Percentiles rank a stretch among this genome's conserved stretches.
These are phyloP conservation scores for Bretziella fagacearum DNA, from an alignment of 2,329 filamentous ascomycete genomes.

Conservation along the genomic window DNA sequence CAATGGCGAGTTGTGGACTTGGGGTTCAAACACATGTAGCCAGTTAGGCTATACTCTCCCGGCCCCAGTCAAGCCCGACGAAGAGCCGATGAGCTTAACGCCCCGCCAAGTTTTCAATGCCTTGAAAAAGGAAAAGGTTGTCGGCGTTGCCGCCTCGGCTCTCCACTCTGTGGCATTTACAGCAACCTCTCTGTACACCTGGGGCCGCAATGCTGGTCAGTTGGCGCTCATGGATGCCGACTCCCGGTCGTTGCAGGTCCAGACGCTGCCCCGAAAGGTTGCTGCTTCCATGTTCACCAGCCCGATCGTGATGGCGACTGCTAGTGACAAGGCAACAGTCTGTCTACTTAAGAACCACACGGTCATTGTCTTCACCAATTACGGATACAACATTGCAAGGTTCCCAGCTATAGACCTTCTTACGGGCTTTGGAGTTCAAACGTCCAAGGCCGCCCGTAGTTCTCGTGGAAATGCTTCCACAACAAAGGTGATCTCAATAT, in stretches of 20 bases:
- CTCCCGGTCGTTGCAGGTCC: slow-evolving; percentile 75
- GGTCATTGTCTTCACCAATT: slow-evolving; percentile 89
- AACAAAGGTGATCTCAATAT: slow-evolving; percentile 50
- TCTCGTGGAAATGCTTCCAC: slow-evolving; percentile 41
- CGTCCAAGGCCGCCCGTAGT: slow-evolving; percentile 22
- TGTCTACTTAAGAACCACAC: slow-evolving; percentile 73
- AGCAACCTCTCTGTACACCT: slow-evolving; percentile 66
- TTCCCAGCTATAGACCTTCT: slow-evolving; percentile 61
- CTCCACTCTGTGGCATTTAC: slow-evolving; percentile 88
- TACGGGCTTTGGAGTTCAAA: slow-evolving; percentile 31
- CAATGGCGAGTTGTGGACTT: slow-evolving; percentile 84
- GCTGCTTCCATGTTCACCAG: slow-evolving; percentile 66
- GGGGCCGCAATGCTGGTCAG: slow-evolving; percentile 90
- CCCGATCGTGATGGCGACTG: slow-evolving; percentile 61
- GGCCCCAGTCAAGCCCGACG: slow-evolving; percentile 46
- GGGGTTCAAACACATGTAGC: slow-evolving; percentile 74
- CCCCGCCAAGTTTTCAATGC: slow-evolving; percentile 85
- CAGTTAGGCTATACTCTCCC: slow-evolving; percentile 78
- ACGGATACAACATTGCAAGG: slow-evolving; percentile 79
- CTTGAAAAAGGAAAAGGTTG: slow-evolving; percentile 67
- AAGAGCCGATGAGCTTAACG: slow-evolving; percentile 64
- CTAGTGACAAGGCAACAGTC: slow-evolving; percentile 78
- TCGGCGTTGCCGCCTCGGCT: slow-evolving; percentile 73
- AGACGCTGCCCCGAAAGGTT: slow-evolving; percentile 67
- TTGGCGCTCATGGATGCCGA: slow-evolving; percentile 89